These are phyloP conservation scores for Saccharomycopsis javanensis DNA, from an alignment of 805 yeast species.

Conservation along the genomic window DNA sequence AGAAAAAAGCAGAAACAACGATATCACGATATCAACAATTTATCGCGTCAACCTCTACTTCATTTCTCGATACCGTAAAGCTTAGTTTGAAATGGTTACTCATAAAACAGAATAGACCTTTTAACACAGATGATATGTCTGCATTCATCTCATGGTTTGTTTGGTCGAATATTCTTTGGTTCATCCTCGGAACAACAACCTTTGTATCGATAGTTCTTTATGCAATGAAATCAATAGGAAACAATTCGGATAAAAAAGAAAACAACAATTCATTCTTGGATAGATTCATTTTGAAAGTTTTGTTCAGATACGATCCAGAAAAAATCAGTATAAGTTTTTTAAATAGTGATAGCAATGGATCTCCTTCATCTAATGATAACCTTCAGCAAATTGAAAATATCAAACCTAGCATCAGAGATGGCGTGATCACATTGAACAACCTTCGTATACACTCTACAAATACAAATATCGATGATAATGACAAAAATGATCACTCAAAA, in stretches of 20 bases:
- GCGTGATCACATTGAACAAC: constrained; percentile 15
- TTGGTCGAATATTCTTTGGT: constrained; percentile 73
- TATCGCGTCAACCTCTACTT: constrained; percentile 12
- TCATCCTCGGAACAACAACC: constrained; percentile 85
- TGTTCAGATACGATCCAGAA: constrained; percentile 14
- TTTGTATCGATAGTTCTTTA: constrained; percentile 73
- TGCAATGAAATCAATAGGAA: constrained; percentile 40
- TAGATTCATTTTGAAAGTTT: constrained; percentile 6
- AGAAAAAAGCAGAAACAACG: neutral
- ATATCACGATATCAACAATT: constrained; percentile 6
- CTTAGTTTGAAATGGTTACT: constrained; percentile 59
- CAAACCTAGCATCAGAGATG: constrained; percentile 14
- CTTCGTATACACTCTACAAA: constrained; percentile 4
- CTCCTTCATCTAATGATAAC: neutral
- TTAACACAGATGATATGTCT: constrained; percentile 80
- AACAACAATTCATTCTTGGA: constrained; percentile 6
- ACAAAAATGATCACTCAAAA: neutral
- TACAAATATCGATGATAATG: neutral
- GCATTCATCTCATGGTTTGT: constrained; percentile 90
- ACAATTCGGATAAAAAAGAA: neutral
- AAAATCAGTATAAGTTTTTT: constrained; percentile 9
- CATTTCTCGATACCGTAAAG: constrained; percentile 10
- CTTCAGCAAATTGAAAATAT: constrained; percentile 6
- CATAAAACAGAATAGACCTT: constrained; percentile 71
- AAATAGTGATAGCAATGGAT: neutral